phyloP scores from a whole-genome alignment of 495 filamentous ascomycete genomes.

The Endocarpon pusillum region DNA sequence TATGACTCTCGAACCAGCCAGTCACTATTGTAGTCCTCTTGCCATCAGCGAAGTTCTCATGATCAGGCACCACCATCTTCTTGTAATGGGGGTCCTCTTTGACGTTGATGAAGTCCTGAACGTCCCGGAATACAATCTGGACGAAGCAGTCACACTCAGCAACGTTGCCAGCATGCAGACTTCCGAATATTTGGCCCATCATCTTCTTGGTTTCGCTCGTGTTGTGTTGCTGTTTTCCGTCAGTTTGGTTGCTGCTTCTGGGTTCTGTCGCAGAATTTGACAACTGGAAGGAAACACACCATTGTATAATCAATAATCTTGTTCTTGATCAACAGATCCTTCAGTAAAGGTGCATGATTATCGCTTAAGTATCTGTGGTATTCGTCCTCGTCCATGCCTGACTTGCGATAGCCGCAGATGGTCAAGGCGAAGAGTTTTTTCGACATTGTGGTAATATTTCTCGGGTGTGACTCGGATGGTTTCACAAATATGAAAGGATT shows the following conservation, averaged over 20 bases:
- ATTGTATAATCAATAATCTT: slow-evolving; percentile 22
- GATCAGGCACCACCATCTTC: slow-evolving; percentile 22
- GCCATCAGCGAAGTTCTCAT: slow-evolving; percentile 32
- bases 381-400: slow-evolving; percentile 24
- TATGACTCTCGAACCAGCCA: too few relatives aligned
- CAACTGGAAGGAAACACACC: slow-evolving; percentile 8
- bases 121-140: slow-evolving; percentile 25
- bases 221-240: slow-evolving; percentile 22
- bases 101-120: slow-evolving; percentile 26
- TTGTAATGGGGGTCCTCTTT: slow-evolving; percentile 22
- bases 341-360: slow-evolving; percentile 22
- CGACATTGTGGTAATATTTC: too few relatives aligned
- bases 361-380: slow-evolving; percentile 23
- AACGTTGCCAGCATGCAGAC: slow-evolving; percentile 20
- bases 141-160: slow-evolving; percentile 32
- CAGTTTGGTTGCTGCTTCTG: slow-evolving; percentile 18
- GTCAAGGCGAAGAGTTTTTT: slow-evolving; percentile 18
- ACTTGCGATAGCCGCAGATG: slow-evolving; percentile 23
- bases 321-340: slow-evolving; percentile 28
- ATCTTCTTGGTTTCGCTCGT: slow-evolving; percentile 14
- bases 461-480: too few relatives aligned
- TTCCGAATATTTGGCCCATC: slow-evolving; percentile 21
- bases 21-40: too few relatives aligned
- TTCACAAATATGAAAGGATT: too few relatives aligned
- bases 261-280: neutral